Percentiles rank a stretch among this genome's conserved stretches.
These are phyloP conservation scores for Diaporthe eres DNA, from an alignment of 2,329 filamentous ascomycete species.

Conservation along the genomic window DNA sequence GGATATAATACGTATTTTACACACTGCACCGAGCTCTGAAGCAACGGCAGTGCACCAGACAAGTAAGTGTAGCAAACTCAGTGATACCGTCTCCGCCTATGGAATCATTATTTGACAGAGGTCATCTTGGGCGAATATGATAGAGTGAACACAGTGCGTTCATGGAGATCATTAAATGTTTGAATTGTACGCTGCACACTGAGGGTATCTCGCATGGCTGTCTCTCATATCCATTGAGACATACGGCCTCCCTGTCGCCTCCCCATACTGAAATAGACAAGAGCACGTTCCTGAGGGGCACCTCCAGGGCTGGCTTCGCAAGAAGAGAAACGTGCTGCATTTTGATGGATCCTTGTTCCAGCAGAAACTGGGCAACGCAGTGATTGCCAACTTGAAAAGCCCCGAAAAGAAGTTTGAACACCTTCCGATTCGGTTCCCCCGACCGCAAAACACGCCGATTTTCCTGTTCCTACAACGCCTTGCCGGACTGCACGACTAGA, in stretches of 20 bases:
- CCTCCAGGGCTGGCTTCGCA: neutral
- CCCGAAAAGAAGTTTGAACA: neutral
- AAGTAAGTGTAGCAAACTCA: neutral
- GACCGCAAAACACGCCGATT: conserved; percentile 7
- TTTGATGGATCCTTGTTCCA: neutral
- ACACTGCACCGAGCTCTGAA: neutral
- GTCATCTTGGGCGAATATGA: no score
- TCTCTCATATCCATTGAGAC: neutral
- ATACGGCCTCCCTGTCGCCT: neutral
- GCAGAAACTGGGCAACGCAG: neutral
- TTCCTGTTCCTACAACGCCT: conserved; percentile 25
- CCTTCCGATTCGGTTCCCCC: neutral
- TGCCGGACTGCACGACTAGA: conserved; percentile 43
- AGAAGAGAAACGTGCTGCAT: neutral
- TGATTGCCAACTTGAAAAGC: neutral
- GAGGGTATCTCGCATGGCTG: conserved; percentile 22
- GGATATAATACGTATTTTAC: neutral
- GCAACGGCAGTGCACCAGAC: neutral
- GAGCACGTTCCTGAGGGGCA: neutral
- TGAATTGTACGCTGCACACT: conserved; percentile 14
- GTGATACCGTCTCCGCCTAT: neutral
- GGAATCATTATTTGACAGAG: neutral
- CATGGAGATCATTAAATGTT: conserved; percentile 16
- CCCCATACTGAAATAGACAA: neutral
- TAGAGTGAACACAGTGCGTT: neutral